phyloP scores from a whole-genome alignment of 208 protist genomes.

The Acanthamoeba sp. region DNA sequence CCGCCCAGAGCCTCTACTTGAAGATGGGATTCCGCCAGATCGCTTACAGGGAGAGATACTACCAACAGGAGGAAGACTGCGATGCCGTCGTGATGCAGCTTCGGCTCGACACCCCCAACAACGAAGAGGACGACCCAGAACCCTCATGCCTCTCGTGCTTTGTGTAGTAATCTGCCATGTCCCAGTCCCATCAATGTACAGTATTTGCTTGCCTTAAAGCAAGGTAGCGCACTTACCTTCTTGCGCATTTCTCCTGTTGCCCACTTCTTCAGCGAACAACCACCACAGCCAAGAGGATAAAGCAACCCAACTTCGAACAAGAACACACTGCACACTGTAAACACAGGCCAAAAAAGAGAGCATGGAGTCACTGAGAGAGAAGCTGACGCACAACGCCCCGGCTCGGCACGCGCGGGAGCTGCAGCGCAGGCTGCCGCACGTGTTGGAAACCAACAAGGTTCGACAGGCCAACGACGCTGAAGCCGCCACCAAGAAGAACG shows the following conservation, averaged over 20 bases:
- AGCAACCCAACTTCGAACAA: no score
- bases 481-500: background rate
- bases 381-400: background rate
- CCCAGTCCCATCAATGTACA: no score
- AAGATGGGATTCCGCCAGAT: background rate
- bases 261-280: background rate
- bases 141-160: background rate
- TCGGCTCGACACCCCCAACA: background rate
- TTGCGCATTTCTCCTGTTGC: background rate
- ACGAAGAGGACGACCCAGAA: background rate
- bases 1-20: conserved; percentile 9
- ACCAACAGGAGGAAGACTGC: background rate
- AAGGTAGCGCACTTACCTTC: no score
- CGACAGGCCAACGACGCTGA: background rate
- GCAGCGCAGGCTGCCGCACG: background rate
- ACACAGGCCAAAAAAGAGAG: background rate
- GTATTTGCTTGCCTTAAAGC: no score
- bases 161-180: background rate
- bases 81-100: conserved; percentile 15
- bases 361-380: background rate
- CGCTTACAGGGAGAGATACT: conserved; percentile 4
- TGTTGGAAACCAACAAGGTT: background rate
- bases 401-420: background rate
- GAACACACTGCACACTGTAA: no score
- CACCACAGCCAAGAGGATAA: background rate